phyloP scores from a whole-genome alignment of 2,329 filamentous ascomycete genomes.

The Westerdykella ornata region DNA sequence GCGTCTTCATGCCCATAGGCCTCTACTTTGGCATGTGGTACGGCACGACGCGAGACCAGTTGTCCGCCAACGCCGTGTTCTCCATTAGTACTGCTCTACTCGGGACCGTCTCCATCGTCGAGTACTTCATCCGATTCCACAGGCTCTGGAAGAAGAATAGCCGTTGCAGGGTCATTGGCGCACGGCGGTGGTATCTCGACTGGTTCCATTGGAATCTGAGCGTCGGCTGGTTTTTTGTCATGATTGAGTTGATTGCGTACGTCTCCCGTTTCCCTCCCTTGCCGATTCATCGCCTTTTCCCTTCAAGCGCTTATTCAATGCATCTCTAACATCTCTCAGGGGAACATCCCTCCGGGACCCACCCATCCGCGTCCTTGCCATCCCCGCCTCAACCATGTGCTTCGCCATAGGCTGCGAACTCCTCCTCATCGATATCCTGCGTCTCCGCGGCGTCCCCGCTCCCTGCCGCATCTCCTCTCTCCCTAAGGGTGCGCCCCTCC shows the following conservation, averaged over 20 bases:
- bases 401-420: slow-evolving; percentile 49
- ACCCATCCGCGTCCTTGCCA: slow-evolving; percentile 49
- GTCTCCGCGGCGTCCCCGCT: slow-evolving; percentile 40
- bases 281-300: no score
- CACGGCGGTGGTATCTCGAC: slow-evolving; percentile 43
- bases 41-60: slow-evolving; percentile 39
- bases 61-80: slow-evolving; percentile 48
- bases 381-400: slow-evolving; percentile 47
- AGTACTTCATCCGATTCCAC: slow-evolving; percentile 47
- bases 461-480: slow-evolving; percentile 50
- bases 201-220: slow-evolving; percentile 55
- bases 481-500: slow-evolving; percentile 45
- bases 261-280: no score
- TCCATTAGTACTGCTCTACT: slow-evolving; percentile 50
- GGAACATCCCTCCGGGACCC: slow-evolving; percentile 44
- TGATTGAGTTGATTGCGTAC: slow-evolving; percentile 51
- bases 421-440: slow-evolving; percentile 45
- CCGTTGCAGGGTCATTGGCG: slow-evolving; percentile 48
- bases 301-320: neutral
- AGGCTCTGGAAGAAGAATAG: slow-evolving; percentile 48
- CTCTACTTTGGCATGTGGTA: slow-evolving; percentile 59
- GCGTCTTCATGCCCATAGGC: slow-evolving; percentile 51
- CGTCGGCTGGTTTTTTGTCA: slow-evolving; percentile 50
- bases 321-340: slow-evolving; percentile 25
- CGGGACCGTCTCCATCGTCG: slow-evolving; percentile 49